phyloP scores from a whole-genome alignment of 495 filamentous ascomycete species.

The Copromyces sp. region DNA sequence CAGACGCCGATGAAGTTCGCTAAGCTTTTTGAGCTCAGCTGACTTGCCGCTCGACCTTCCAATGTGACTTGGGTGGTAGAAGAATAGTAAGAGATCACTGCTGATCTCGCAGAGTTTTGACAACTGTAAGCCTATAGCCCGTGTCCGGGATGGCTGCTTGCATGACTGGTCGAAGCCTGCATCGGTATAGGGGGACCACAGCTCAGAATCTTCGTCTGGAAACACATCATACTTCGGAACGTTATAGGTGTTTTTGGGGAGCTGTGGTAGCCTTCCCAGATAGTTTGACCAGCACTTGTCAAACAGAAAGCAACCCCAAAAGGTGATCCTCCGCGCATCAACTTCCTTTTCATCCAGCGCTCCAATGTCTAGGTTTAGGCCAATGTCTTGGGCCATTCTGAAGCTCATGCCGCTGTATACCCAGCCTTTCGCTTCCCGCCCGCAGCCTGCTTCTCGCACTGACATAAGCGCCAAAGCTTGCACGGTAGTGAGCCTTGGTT shows the following conservation, averaged over 20 bases:
- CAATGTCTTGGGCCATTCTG: slow-evolving; percentile 93
- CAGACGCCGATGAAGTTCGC: slow-evolving; percentile 79
- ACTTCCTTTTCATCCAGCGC: slow-evolving; percentile 71
- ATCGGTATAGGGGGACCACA: slow-evolving; percentile 87
- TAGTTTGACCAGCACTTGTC: slow-evolving; percentile 99
- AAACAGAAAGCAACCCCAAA: slow-evolving; percentile 98
- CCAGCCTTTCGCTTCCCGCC: slow-evolving; percentile 91
- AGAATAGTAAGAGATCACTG: slow-evolving; percentile 76
- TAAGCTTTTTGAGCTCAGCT: slow-evolving; percentile 84
- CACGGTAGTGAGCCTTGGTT: slow-evolving; percentile 82
- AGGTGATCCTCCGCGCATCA: slow-evolving; percentile 83
- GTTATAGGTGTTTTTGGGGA: slow-evolving; percentile 65
- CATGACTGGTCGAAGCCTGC: slow-evolving; percentile 56
- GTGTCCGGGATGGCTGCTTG: slow-evolving; percentile 71
- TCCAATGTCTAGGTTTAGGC: slow-evolving; percentile 76
- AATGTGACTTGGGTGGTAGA: slow-evolving; percentile 72
- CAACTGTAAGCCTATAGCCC: slow-evolving; percentile 74
- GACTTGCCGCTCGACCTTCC: slow-evolving; percentile 47
- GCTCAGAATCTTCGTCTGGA: slow-evolving; percentile 73
- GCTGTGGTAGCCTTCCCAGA: slow-evolving; percentile 81
- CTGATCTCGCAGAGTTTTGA: slow-evolving; percentile 84
- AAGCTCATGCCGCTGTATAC: slow-evolving; percentile 98
- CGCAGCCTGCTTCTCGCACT: slow-evolving; percentile 91
- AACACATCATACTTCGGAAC: slow-evolving; percentile 88
- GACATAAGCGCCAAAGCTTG: slow-evolving; percentile 95